Evolutionary conservation across 2,329 filamentous ascomycete species (phyloP), one percentile per base, ranked within the genome.

Genomic region (Verticillium nonalfalfae): DNA sequence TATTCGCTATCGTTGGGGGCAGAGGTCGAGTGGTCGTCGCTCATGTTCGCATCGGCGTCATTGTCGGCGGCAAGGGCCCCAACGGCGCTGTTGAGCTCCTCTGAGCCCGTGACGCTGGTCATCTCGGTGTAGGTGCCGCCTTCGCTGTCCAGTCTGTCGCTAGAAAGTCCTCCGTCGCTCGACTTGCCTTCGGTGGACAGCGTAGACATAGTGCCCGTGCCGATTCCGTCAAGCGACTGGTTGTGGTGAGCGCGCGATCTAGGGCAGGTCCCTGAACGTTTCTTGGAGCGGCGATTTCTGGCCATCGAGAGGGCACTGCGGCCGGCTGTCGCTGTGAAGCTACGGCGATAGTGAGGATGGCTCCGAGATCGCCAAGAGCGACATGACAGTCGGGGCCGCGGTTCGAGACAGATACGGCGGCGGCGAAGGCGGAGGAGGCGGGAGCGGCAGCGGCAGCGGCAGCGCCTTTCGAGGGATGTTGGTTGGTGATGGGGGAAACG

Each of bases 1-100:
- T 78, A 78, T 56, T 74, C 73, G 61, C 74, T 77, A 3, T 45
- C 33, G 38, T 45, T 45, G 38, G 71, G 68, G 9, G 79, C 71
- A 62, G 80, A 81, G 14, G 78, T 65, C 6, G 79, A 80, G n/a
- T 70, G 69, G 40, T 78, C 75, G 56, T 82, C 79, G 52, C 61
- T 54, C 52, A 69, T 66, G 18, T 68, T 74, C 58, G 74, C 69
- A n/a, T 69, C 67, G 26, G 68, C 68, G 52, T 64, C 65, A 15
- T 62, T 63, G 14, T 68, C 67, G 21, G 65, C 63, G 33, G 71
- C 70, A 57, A 70, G 64, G 35, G 50, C 57, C 31, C 55, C 57
- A 10, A 60, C 33, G 2, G 34, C 33, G 34, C 58, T 59, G 33
- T 39, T 35, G 15, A 65, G 65, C 59, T 75, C 71, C 58, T 75